Base-by-base conservation (phyloP, 1,284 basidiomycete species). In the Cutaneotrichosporon curvatum region DNA sequence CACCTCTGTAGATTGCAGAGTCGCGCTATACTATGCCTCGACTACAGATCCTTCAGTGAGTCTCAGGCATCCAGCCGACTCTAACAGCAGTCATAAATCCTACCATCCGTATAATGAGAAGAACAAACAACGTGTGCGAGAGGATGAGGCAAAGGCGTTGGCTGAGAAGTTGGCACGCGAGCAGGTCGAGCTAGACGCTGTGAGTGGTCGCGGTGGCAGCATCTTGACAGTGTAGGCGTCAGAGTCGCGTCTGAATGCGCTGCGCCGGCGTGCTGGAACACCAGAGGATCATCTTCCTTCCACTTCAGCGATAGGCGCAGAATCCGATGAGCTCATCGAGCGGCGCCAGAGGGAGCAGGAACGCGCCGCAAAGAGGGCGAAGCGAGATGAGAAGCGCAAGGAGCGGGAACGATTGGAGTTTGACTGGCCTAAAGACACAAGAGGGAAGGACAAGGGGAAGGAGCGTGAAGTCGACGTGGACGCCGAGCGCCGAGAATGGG, bases 61-160 rank as follows among this genome's bases (percentile, higher is more conserved):
- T 42, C 18, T 4, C 15, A 11, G 3, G 4, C n/a, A 3, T 28
- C 12, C 4, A 16, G 12, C 1, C 34, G 1, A 8, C 21, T 21
- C 43, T 51, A 19, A 47, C 25, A 0, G 34, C 14, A 72, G 68
- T 23, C 72, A 73, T 54, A 73, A 73, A 47, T 72, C 70, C 6
- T 73, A 73, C 47, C 72, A 73, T 39, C 71, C 71, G 0, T 73
- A 73, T 45, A 59, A 67, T 14, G 71, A 73, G 55, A 68, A 64
- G 57, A 73, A 73, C 60, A 73, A 73, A 57, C 65, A 68, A 50
- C 58, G 66, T 32, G 72, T 73, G 14, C 56, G 71, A 16, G 65
- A 72, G 42, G 72, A 73, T 50, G 72, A 73, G 56, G 67, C 63
- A 11, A 58, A 60, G 48, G 70, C 71, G 15, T 48, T 46, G 16